Conservation (phyloP, 768 basidiomycete genomes). For the Leccinellum luteum region DNA sequence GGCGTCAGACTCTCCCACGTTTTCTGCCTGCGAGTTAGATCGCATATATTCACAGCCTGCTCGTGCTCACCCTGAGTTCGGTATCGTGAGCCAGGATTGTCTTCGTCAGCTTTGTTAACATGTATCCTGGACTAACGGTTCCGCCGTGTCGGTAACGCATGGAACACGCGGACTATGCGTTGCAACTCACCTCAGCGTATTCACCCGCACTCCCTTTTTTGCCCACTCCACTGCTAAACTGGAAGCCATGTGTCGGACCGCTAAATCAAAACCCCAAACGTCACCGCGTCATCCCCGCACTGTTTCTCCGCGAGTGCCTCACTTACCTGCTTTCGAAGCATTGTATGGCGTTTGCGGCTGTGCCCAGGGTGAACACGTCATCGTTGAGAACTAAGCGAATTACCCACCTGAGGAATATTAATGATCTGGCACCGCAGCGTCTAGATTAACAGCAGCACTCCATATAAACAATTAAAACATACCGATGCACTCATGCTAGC, state of each 20-base stretch:
- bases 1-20: constrained; percentile 85
- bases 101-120: constrained; percentile 86
- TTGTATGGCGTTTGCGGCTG: constrained; percentile 94
- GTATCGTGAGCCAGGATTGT: constrained; percentile 73
- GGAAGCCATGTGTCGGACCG: constrained; percentile 92
- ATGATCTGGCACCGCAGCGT: constrained; percentile 53
- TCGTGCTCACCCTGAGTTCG: constrained; percentile 61
- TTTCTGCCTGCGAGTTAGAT: constrained; percentile 42
- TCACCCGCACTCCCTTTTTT: constrained; percentile 82
- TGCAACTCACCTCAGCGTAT: constrained; percentile 59
- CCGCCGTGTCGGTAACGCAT: constrained; percentile 1
- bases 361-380: neutral
- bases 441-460: constrained; percentile 5
- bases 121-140: constrained; percentile 89
- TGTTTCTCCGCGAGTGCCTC: neutral
- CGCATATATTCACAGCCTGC: neutral
- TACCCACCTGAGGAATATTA: constrained; percentile 78
- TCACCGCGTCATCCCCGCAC: neutral
- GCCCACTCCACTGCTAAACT: constrained; percentile 97
- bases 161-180: neutral
- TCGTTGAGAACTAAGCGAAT: neutral
- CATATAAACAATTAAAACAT: constrained; percentile 10
- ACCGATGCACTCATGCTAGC: constrained; percentile 91
- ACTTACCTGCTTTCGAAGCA: constrained; percentile 84
- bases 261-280: constrained; percentile 33